These are phyloP conservation scores for Viridothelium virens DNA, from an alignment of 495 filamentous ascomycete genomes.

Conservation along the genomic window DNA sequence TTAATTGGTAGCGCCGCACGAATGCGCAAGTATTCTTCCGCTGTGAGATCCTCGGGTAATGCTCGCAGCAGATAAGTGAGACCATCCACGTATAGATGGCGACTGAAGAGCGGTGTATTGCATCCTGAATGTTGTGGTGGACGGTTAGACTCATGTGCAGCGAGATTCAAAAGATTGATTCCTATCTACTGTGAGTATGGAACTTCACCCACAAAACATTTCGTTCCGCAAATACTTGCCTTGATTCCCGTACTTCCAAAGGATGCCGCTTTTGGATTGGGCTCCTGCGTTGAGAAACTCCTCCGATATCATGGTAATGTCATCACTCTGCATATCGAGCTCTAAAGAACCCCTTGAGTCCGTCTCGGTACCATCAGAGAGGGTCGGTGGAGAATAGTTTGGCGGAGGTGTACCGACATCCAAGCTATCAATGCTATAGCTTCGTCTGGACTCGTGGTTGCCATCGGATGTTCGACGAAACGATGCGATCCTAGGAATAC, in stretches of 20 bases:
- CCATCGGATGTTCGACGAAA: conserved; percentile 22
- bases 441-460: not conserved
- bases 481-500: conserved; percentile 25
- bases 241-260: conserved; percentile 44
- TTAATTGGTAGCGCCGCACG: conserved; percentile 21
- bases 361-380: not conserved
- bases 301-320: conserved; percentile 11
- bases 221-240: conserved; percentile 25
- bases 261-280: conserved; percentile 33
- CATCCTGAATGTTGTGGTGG: conserved; percentile 25
- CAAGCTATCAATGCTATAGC: conserved; percentile 7
- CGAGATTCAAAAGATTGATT: conserved; percentile 34
- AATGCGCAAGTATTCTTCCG: conserved; percentile 41
- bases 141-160: conserved; percentile 33
- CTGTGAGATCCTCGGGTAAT: conserved; percentile 51
- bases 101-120: conserved; percentile 38
- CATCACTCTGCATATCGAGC: not conserved
- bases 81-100: conserved; percentile 61
- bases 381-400: conserved; percentile 19
- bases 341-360: not conserved
- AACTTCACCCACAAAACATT: not conserved
- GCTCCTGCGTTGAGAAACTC: conserved; percentile 15
- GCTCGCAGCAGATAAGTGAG: conserved; percentile 59
- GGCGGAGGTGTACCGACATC: conserved; percentile 25
- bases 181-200: conserved; percentile 25